These are phyloP conservation scores for Oenanthe javanica DNA, from an alignment of 140 eudicot genomes.

Conservation along the genomic window DNA sequence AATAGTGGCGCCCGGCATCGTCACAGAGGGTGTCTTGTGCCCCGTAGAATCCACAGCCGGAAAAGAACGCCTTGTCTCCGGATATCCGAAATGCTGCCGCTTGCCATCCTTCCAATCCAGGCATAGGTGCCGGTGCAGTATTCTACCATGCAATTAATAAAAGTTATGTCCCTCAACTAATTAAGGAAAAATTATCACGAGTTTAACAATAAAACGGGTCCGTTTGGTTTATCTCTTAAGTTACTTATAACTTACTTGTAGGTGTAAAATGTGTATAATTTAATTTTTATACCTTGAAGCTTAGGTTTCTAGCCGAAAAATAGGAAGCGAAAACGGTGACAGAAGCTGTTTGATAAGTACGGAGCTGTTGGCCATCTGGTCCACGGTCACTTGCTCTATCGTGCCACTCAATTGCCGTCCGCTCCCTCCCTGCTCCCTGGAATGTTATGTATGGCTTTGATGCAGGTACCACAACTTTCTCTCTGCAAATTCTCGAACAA, in stretches of 20 bases:
- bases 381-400: conserved; percentile 87
- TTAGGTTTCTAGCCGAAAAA: conserved; percentile 86
- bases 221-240: too few species aligned
- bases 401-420: conserved; percentile 90
- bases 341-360: conserved; percentile 95
- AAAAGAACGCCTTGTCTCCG: conserved; percentile 85
- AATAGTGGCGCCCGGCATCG: conserved; percentile 90
- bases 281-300: conserved; percentile 53
- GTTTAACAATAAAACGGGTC: too few species aligned
- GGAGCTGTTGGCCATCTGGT: conserved; percentile 79
- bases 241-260: too few species aligned
- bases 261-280: not conserved
- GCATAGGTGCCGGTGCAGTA: conserved; percentile 94
- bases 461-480: conserved; percentile 90
- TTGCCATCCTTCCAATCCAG: conserved; percentile 96
- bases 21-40: conserved; percentile 93
- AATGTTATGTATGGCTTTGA: conserved; percentile 79
- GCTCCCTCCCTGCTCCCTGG: conserved; percentile 74
- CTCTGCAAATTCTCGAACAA: conserved; percentile 31
- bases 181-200: too few species aligned
- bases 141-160: conserved; percentile 34
- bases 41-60: conserved; percentile 89
- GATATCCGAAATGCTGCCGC: conserved; percentile 90
- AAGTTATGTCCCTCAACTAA: not conserved
- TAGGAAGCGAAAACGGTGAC: conserved; percentile 69